Evolutionary conservation across 805 yeast species (phyloP), one percentile per base, ranked within the genome.

Genomic region (Kluyveromyces aestuarii): DNA sequence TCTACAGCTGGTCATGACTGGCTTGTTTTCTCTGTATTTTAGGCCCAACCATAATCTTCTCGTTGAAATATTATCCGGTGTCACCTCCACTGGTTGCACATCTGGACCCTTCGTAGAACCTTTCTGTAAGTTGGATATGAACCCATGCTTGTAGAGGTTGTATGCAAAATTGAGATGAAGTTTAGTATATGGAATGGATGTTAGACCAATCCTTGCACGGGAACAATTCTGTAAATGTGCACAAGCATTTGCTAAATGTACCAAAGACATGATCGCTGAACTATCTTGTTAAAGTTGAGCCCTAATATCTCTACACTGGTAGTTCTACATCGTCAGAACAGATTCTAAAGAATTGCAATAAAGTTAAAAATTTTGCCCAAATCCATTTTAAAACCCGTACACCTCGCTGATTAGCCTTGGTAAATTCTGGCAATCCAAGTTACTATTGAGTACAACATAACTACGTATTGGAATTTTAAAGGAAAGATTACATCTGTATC

Each of bases 51-150:
- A 93, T 45, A 93, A 74, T 56, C 95, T 76, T 61, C 98, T 80
- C 1, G 90, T 77, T 17, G 95, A 68, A 30, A 93, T 79, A 62
- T 91, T 90, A 62, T 87, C 96, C 35, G 84, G 89, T 0, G 98
- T 89, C 19, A 81, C 85, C 40, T 84, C 89, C 4, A 80, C 80
- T 0, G 90, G 84, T 1, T 71, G 71, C 41, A 71, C 63, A 64
- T 93, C 98, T 13, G 99, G 98, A 1, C 96, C 96, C 9, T 76
- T 63, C 1, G 79, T 72, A 8, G 91, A 84, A 2, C 99, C 99
- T 60, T 87, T 79, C 60, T 87, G 95, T 46, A 93, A 76, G 2
- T 89, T 78, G 1, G 89, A 77, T 41, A 93, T 72, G 63, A 91
- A 88, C 0, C 99, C 99, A 68, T 90, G 95, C 54, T 84, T 85